Evolutionary conservation across 2,329 filamentous ascomycete genomes (phyloP), one percentile per base, ranked within the genome.

Genomic region (Aspergillus glaucus): DNA sequence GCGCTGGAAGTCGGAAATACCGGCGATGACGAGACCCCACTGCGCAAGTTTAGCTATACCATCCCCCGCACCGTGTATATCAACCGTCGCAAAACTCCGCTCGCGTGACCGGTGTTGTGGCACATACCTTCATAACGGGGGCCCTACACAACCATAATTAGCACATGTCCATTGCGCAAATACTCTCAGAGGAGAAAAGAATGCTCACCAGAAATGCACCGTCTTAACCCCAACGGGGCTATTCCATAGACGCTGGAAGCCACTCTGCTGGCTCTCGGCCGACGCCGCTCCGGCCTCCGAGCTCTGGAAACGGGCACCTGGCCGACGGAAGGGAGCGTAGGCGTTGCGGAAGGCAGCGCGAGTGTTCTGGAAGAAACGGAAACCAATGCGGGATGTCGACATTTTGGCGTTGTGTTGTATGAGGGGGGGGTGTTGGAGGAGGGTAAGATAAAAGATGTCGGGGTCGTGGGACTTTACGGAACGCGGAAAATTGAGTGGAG

Each of bases 11-110:
- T 98, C 93, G 61, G 88, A 85, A 67, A 95, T 81, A 66, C 93
- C 93, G 59, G 93, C 89, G 57, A 97, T 76, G 70, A 97, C 93
- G 64, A 98, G 79, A 62, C 81, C 83, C 93, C 93, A 98, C 86
- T 91, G 55, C 63, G 42, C 41, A 49, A 28, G 7, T 40, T 52
- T 26, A 48, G 47, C 37, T 15, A 32, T 39, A 19, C 50, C 7
- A 14, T 28, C 24, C 26, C 9, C 5, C 42, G 4, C 22, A 28
- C 7, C 21, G 34, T 36, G 12, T 36, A 36, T 36, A 15, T 36
- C 34, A 15, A n/a, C 34, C 2, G 34, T 37, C 34, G 26, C 26
- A 30, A 12, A 30, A 30, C 26, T 12, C 26, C 19, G 36, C 15
- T 39, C 15, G 36, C n/a, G 3, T 9, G 26, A 30, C 26, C 10